Evolutionary conservation across 192 early-diverging fungal genomes (phyloP).

Genomic region (Phycomyces nitens): DNA sequence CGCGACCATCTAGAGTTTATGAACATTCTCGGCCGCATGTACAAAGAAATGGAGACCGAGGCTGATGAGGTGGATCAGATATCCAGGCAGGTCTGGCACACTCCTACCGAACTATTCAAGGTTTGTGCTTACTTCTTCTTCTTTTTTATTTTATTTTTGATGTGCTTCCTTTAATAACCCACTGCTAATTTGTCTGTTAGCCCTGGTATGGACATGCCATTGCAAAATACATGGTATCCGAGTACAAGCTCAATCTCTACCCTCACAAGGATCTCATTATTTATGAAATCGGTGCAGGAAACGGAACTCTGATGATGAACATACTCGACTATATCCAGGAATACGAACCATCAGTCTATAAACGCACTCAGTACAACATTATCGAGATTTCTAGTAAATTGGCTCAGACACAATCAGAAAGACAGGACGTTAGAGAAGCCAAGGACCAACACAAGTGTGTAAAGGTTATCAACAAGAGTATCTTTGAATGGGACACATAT

Average conservation of each 20-base stretch:
- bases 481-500: slow-evolving; percentile 82
- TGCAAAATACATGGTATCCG: slow-evolving; percentile 81
- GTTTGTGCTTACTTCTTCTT: slow-evolving; percentile 18
- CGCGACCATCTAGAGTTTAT: slow-evolving; percentile 68
- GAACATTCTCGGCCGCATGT: slow-evolving; percentile 65
- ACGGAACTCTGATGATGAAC: slow-evolving; percentile 90
- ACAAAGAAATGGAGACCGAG: slow-evolving; percentile 69
- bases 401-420: slow-evolving; percentile 56
- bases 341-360: slow-evolving; percentile 76
- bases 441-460: slow-evolving; percentile 54
- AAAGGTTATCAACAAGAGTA: slow-evolving; percentile 81
- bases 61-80: slow-evolving; percentile 67
- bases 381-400: slow-evolving; percentile 87
- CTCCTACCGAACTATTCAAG: slow-evolving; percentile 92
- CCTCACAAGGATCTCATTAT: slow-evolving; percentile 71
- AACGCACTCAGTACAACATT: slow-evolving; percentile 76
- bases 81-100: slow-evolving; percentile 92
- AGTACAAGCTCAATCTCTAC: slow-evolving; percentile 64
- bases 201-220: slow-evolving; percentile 91
- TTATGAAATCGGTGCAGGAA: slow-evolving; percentile 95
- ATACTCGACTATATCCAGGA: slow-evolving; percentile 85
- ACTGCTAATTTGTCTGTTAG: no score
- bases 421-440: slow-evolving; percentile 36
- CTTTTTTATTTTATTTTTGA: no score
- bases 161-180: no score